Evolutionary conservation across 2,329 filamentous ascomycete species (phyloP).

Genomic region (Hypoxylon sp.): DNA sequence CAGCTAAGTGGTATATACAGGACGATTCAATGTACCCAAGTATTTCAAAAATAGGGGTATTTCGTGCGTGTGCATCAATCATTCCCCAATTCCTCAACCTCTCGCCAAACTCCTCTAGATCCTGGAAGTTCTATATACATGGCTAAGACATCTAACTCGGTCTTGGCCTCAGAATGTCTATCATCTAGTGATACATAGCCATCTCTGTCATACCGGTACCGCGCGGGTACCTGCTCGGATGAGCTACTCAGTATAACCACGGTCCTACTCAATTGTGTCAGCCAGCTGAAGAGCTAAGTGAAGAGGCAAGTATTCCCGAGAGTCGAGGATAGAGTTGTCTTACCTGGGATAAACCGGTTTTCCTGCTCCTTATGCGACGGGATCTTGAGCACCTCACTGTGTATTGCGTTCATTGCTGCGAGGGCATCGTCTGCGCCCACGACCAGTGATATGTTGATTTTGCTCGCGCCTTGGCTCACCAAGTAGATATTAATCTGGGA

Average conservation of each 20-base stretch:
- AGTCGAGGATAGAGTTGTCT: slow-evolving; percentile 25
- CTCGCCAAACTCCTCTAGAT: slow-evolving; percentile 4
- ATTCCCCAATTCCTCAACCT: slow-evolving; percentile 13
- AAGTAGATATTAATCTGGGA: slow-evolving; percentile 52
- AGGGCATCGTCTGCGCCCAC: slow-evolving; percentile 51
- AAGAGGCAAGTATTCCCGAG: slow-evolving; percentile 18
- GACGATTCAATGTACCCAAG: slow-evolving; percentile 5
- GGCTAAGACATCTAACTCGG: slow-evolving; percentile 7
- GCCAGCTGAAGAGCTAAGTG: not conserved
- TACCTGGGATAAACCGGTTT: slow-evolving; percentile 50
- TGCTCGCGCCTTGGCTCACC: slow-evolving; percentile 53
- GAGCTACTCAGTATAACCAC: slow-evolving; percentile 49
- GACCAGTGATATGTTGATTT: slow-evolving; percentile 54
- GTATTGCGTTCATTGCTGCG: slow-evolving; percentile 52
- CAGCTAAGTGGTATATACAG: slow-evolving; percentile 26
- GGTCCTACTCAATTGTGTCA: slow-evolving; percentile 46
- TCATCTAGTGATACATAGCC: slow-evolving; percentile 27
- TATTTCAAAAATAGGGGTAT: slow-evolving; percentile 29
- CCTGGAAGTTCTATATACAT: slow-evolving; percentile 5
- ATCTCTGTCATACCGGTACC: slow-evolving; percentile 14
- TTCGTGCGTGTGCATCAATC: slow-evolving; percentile 26
- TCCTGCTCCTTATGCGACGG: slow-evolving; percentile 49
- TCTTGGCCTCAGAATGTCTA: slow-evolving; percentile 28
- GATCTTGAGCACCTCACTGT: slow-evolving; percentile 53
- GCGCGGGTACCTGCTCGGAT: slow-evolving; percentile 17